Evolutionary conservation across 2,329 filamentous ascomycete species (phyloP), one percentile per base, ranked within the genome.

Genomic region (Didymella glomerata): DNA sequence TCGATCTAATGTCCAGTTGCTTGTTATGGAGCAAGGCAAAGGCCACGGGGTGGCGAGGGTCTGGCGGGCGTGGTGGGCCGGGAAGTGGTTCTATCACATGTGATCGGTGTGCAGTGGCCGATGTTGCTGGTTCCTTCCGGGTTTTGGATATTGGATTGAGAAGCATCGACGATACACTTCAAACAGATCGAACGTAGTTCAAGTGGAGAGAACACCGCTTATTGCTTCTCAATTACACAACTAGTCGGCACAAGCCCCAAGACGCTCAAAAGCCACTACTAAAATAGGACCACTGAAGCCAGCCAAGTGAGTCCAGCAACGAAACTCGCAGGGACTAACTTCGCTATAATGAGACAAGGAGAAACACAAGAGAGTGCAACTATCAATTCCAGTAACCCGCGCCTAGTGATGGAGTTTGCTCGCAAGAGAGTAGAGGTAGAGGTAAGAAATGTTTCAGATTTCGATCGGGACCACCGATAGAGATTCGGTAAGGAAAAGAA

Each of bases 191-290:
- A 38, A 8, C 40, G 40, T 14, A 51, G 14, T 25, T 47, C 40
- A 47, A 52, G 44, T 36, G 48, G 50, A 59, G 48, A 57, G 46
- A 45, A 46, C 44, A 45, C 32, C 41, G 47, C 56, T 40, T 42
- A 41, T 47, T 54, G 50, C 61, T 71, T 70, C 71, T 66, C 69
- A 68, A 72, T 73, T 72, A 72, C 64, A 64, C 62, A 68, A 62
- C 61, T 68, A 68, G 58, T 60, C 61, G 54, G 61, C 62, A 62
- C 57, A 64, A 60, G 53, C 55, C 60, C 65, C 57, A 20, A 47
- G 38, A 59, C 51, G 56, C 56, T 59, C 50, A 47, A 53, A 49
- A 61, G 63, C 54, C 57, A 60, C 58, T 57, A 54, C 54, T 25
- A 24, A 46, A 48, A 48, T 64, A 30, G 67, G 67, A 71, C 67